Percentiles rank a stretch among this genome's conserved stretches.
phyloP scores from a whole-genome alignment of 768 basidiomycete genomes.

The Kwoniella bestiolae region DNA sequence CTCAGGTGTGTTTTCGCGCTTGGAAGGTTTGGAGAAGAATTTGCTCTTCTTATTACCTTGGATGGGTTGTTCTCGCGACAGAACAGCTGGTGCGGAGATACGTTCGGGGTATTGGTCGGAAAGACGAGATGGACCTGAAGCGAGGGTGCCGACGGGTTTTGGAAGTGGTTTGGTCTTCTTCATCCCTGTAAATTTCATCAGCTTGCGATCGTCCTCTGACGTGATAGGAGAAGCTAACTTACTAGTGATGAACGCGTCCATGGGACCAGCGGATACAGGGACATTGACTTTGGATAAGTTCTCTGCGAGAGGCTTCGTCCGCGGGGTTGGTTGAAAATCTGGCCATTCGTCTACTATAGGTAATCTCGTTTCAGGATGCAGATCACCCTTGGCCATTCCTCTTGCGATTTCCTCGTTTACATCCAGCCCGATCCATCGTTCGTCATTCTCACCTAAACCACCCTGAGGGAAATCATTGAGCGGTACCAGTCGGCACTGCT shows the following conservation, averaged over 20 bases:
- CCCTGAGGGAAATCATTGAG: slow-evolving; percentile 66
- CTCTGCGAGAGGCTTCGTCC: slow-evolving; percentile 21
- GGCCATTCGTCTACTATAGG: slow-evolving; percentile 54
- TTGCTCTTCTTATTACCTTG: slow-evolving; percentile 37
- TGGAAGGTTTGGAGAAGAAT: slow-evolving; percentile 32
- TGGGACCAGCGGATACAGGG: slow-evolving; percentile 29
- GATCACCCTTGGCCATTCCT: slow-evolving; percentile 51
- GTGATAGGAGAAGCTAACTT: slow-evolving; percentile 20
- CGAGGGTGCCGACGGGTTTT: slow-evolving; percentile 40
- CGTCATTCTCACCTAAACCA: slow-evolving; percentile 43
- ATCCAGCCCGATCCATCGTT: slow-evolving; percentile 53
- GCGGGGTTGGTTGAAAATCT: slow-evolving; percentile 28
- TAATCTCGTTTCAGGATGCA: slow-evolving; percentile 54
- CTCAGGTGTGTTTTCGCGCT: slow-evolving; percentile 3
- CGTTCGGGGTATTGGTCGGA: slow-evolving; percentile 33
- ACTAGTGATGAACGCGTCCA: slow-evolving; percentile 55
- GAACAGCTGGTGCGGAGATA: background rate
- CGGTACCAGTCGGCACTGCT: slow-evolving; percentile 68
- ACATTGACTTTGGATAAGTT: slow-evolving; percentile 34
- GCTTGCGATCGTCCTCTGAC: slow-evolving; percentile 11
- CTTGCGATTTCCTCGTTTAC: slow-evolving; percentile 38
- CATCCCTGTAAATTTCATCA: slow-evolving; percentile 1
- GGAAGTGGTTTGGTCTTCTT: slow-evolving; percentile 31
- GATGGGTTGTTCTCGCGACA: background rate
- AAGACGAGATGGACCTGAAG: slow-evolving; percentile 47